These are phyloP conservation scores for Thelonectria discophora DNA, from an alignment of 2,329 filamentous ascomycete species.

Conservation along the genomic window DNA sequence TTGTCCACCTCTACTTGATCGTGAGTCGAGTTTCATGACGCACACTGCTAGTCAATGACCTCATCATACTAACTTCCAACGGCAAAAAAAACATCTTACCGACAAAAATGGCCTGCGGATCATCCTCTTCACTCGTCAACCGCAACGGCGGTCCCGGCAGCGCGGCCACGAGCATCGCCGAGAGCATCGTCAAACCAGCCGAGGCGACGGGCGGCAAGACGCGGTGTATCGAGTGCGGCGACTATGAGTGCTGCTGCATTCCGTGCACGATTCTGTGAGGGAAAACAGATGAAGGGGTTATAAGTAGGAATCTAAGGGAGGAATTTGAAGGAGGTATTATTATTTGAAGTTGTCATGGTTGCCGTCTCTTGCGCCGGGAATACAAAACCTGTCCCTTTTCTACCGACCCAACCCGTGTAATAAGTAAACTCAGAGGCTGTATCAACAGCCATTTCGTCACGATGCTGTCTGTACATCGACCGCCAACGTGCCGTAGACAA, in stretches of 20 bases:
- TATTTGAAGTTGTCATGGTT: background rate
- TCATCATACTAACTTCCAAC: background rate
- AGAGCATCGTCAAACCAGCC: slow-evolving; percentile 60
- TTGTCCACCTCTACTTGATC: no score
- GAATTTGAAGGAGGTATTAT: background rate
- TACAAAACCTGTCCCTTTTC: background rate
- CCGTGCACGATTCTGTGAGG: slow-evolving; percentile 62
- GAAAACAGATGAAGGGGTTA: background rate
- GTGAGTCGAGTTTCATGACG: background rate
- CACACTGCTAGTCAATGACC: slow-evolving; percentile 4
- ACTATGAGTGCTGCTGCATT: slow-evolving; percentile 62
- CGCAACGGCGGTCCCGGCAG: slow-evolving; percentile 59
- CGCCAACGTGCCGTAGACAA: background rate
- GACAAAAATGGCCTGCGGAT: slow-evolving; percentile 39
- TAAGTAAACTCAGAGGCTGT: background rate
- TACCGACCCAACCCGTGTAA: background rate
- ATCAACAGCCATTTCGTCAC: no score
- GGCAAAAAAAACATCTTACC: background rate
- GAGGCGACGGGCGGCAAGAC: slow-evolving; percentile 52
- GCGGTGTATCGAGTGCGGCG: slow-evolving; percentile 42
- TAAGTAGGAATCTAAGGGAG: background rate
- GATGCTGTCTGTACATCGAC: no score
- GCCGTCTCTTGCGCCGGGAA: background rate
- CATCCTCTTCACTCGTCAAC: slow-evolving; percentile 36
- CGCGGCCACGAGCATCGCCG: slow-evolving; percentile 58